Percentiles rank a stretch among this genome's conserved stretches.
Conservation (phyloP, 441 rosid genomes). For the Erodium chrysanthum region DNA sequence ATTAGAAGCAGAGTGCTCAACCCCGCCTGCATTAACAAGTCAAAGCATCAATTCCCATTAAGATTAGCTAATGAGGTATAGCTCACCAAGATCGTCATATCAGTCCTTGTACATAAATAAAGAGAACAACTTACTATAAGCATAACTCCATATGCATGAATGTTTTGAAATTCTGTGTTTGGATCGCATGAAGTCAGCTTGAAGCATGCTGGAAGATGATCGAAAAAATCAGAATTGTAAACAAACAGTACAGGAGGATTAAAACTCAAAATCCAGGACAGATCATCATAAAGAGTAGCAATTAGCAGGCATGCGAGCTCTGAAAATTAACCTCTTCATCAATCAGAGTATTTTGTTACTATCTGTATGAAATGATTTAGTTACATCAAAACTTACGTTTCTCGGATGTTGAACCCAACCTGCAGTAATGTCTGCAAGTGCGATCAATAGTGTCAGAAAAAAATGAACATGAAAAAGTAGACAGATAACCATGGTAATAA, state of each 20-base stretch:
- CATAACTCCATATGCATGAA: constrained; percentile 81
- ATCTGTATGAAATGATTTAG: too few species aligned
- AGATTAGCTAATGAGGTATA: too few species aligned
- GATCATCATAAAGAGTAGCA: too few species aligned
- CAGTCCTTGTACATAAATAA: background rate
- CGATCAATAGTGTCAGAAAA: constrained; percentile 15
- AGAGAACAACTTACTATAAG: constrained; percentile 54
- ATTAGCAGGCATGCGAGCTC: background rate
- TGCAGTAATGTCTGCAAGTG: constrained; percentile 68
- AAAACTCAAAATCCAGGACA: constrained; percentile 6
- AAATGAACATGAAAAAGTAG: too few species aligned
- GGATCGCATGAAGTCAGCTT: constrained; percentile 69
- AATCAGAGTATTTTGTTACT: too few species aligned
- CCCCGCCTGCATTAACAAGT: constrained; percentile 52
- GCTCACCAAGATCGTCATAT: background rate
- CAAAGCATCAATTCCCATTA: constrained; percentile 18
- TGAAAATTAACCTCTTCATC: too few species aligned
- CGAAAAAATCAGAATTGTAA: background rate
- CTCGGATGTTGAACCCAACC: constrained; percentile 77
- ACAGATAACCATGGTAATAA: background rate
- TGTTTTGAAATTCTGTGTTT: constrained; percentile 59
- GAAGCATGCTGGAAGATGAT: constrained; percentile 56
- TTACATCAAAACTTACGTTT: constrained; percentile 34
- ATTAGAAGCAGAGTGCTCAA: constrained; percentile 58
- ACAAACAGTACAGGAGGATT: background rate